These are phyloP conservation scores for Ceratocystis diversiconidia DNA, from an alignment of 2,329 filamentous ascomycete genomes.

Conservation along the genomic window DNA sequence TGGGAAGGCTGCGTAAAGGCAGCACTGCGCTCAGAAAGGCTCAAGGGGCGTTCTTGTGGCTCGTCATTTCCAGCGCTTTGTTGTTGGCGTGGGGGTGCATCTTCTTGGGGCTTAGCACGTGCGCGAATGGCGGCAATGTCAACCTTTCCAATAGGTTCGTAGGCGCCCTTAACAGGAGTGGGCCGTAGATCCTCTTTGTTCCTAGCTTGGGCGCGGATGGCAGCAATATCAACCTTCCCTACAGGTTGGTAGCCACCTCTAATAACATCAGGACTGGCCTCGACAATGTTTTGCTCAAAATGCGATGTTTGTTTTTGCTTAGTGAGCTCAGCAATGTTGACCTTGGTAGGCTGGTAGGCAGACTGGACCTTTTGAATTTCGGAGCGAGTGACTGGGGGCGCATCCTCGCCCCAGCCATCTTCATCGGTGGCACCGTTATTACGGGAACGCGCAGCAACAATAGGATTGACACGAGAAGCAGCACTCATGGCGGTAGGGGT, in stretches of 20 bases:
- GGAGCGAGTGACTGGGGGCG: slow-evolving; percentile 73
- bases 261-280: slow-evolving; percentile 50
- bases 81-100: slow-evolving; percentile 24
- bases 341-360: slow-evolving; percentile 89
- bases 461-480: slow-evolving; percentile 47
- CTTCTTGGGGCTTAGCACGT: slow-evolving; percentile 45
- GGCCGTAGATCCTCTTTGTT: slow-evolving; percentile 64
- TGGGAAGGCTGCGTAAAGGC: slow-evolving; percentile 48
- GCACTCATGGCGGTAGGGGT: slow-evolving; percentile 51
- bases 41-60: slow-evolving; percentile 34
- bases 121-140: slow-evolving; percentile 91
- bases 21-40: slow-evolving; percentile 60
- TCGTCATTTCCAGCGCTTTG: slow-evolving; percentile 22
- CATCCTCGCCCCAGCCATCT: slow-evolving; percentile 91
- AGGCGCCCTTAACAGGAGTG: slow-evolving; percentile 74
- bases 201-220: slow-evolving; percentile 63
- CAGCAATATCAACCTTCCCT: slow-evolving; percentile 94
- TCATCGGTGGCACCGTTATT: slow-evolving; percentile 46
- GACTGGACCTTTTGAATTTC: slow-evolving; percentile 83
- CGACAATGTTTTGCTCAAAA: slow-evolving; percentile 26
- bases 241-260: slow-evolving; percentile 82
- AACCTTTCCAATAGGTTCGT: slow-evolving; percentile 90
- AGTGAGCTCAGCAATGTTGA: slow-evolving; percentile 77
- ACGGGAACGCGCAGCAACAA: slow-evolving; percentile 50
- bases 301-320: slow-evolving; percentile 39